Evolutionary conservation across 1,284 basidiomycete genomes (phyloP).

Genomic region (Moesziomyces antarcticus): DNA sequence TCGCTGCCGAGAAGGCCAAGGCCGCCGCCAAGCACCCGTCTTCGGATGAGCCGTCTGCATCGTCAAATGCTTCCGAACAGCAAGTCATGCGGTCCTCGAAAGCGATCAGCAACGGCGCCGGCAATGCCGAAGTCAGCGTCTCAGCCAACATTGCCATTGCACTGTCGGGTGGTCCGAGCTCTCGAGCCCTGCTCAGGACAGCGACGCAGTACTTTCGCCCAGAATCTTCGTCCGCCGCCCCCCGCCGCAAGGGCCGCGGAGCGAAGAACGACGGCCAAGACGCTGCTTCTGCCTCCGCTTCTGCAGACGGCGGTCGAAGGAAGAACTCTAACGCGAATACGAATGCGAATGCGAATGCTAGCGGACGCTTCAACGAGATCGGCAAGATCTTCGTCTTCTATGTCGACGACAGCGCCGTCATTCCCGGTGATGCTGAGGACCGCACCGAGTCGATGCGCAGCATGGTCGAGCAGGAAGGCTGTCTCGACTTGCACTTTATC

Average conservation of each 20-base stretch:
- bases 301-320: neutral
- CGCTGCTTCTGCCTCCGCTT: neutral
- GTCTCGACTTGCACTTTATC: conserved; percentile 42
- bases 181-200: conserved; percentile 26
- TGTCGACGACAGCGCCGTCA: conserved; percentile 49
- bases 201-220: conserved; percentile 39
- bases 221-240: conserved; percentile 9
- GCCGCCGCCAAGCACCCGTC: neutral
- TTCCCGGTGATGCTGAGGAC: conserved; percentile 17
- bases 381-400: conserved; percentile 57
- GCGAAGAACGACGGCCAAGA: neutral
- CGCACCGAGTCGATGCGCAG: conserved; percentile 28
- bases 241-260: conserved; percentile 10
- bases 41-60: conserved; percentile 1
- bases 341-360: conserved; percentile 7
- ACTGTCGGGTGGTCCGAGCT: conserved; percentile 29
- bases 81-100: conserved; percentile 8
- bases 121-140: conserved; percentile 29
- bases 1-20: conserved; percentile 19
- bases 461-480: conserved; percentile 43
- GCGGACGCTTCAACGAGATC: conserved; percentile 46
- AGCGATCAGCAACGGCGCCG: conserved; percentile 24
- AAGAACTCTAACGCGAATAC: neutral
- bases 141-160: conserved; percentile 37
- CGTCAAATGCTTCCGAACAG: conserved; percentile 1